Conservation (phyloP, 441 rosid species). For the Omphalea diandra region DNA sequence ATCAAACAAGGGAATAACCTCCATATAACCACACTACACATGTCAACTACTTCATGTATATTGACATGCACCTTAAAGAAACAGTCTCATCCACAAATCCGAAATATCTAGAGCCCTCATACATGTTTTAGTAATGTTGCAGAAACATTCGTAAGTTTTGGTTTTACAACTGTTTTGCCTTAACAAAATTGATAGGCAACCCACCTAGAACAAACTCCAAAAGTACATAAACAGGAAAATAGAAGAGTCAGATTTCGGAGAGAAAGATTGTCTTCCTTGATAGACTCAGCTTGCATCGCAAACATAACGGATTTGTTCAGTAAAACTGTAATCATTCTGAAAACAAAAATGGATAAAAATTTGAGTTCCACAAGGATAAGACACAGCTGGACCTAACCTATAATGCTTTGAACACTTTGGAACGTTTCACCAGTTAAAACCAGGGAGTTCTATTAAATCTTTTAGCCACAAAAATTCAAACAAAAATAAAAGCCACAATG, state of each 20-base stretch:
- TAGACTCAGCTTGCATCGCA: constrained; percentile 67
- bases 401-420: constrained; percentile 4
- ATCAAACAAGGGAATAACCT: not conserved
- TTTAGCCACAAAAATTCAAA: not conserved
- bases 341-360: not conserved
- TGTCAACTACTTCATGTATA: not conserved
- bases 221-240: constrained; percentile 62
- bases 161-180: not conserved
- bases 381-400: not conserved
- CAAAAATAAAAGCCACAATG: not conserved
- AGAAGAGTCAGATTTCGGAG: constrained; percentile 76
- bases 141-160: not conserved
- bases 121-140: not conserved
- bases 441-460: not conserved
- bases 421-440: not conserved
- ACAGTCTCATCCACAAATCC: constrained; percentile 12
- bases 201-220: constrained; percentile 90
- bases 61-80: not conserved
- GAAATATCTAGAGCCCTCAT: not conserved
- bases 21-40: too few species aligned
- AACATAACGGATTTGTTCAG: constrained; percentile 4
- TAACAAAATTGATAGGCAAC: constrained; percentile 15
- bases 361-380: not conserved
- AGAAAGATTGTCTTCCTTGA: constrained; percentile 71
- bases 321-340: not conserved